Conservation (phyloP, 257 asterid species). For the Forsythia viridissima region DNA sequence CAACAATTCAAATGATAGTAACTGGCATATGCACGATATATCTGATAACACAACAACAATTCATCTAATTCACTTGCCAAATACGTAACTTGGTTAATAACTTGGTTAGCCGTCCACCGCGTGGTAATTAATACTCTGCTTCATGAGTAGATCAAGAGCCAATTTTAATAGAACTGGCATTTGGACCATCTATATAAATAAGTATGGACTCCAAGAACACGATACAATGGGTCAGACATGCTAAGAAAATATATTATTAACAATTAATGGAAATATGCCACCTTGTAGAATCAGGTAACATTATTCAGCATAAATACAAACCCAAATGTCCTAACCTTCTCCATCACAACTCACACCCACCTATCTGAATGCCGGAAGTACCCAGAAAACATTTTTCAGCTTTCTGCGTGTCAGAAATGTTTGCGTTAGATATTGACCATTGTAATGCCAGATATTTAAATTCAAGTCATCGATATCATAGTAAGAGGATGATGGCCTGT, state of each 20-base stretch:
- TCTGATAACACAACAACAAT: background rate
- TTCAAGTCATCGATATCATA: background rate
- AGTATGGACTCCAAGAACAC: background rate
- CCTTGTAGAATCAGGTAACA: constrained; percentile 15
- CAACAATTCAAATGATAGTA: too few species aligned
- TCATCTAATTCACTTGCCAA: background rate
- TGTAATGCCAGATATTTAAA: constrained; percentile 6
- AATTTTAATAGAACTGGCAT: background rate
- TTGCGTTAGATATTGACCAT: constrained; percentile 8
- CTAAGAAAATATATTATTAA: background rate
- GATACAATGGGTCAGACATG: constrained; percentile 3
- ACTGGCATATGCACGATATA: too few species aligned
- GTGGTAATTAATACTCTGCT: background rate
- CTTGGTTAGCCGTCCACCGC: too few species aligned
- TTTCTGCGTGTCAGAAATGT: constrained; percentile 23
- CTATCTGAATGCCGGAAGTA: constrained; percentile 11
- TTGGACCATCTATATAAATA: background rate
- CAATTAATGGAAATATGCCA: constrained; percentile 15
- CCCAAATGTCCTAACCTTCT: constrained; percentile 9
- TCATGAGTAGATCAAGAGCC: background rate
- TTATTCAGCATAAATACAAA: constrained; percentile 14
- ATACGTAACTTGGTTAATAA: background rate
- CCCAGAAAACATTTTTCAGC: constrained; percentile 12
- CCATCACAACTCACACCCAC: constrained; percentile 13
- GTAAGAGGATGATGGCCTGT: background rate